These are phyloP conservation scores for Zostera marina DNA, from an alignment of 116 monocot genomes.

Conservation along the genomic window DNA sequence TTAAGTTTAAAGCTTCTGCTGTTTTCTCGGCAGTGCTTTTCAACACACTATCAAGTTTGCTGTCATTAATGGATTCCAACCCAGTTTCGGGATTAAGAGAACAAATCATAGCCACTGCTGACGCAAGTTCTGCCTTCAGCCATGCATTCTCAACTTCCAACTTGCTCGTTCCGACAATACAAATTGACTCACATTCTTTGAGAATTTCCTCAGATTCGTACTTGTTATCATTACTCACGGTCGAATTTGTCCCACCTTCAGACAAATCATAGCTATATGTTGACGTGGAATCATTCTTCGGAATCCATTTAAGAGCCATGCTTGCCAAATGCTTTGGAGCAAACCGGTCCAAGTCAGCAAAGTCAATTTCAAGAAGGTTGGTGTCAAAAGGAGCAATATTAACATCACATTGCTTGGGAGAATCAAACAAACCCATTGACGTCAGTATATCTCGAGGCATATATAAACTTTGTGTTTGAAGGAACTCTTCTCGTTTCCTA, in stretches of 20 bases:
- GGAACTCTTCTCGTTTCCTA: slow-evolving; percentile 57
- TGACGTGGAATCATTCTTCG: slow-evolving; percentile 14
- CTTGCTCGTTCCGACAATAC: slow-evolving; percentile 85
- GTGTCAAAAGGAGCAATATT: slow-evolving; percentile 76
- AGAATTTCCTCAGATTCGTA: slow-evolving; percentile 25
- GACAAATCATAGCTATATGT: slow-evolving; percentile 18
- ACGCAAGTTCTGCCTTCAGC: slow-evolving; percentile 86
- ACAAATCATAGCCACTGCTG: slow-evolving; percentile 69
- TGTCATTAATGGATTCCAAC: slow-evolving; percentile 41
- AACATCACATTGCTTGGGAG: slow-evolving; percentile 81
- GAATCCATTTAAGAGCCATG: slow-evolving; percentile 12
- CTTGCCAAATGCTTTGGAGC: slow-evolving; percentile 46
- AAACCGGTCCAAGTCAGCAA: slow-evolving; percentile 63
- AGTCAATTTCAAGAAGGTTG: slow-evolving; percentile 70
- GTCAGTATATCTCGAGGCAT: slow-evolving; percentile 60
- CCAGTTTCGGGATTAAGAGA: slow-evolving; percentile 52
- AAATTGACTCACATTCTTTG: slow-evolving; percentile 34
- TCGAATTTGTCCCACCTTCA: slow-evolving; percentile 27
- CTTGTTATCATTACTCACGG: slow-evolving; percentile 17
- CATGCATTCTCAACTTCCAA: slow-evolving; percentile 96
- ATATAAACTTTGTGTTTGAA: slow-evolving; percentile 52
- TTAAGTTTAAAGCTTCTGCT: slow-evolving; percentile 56
- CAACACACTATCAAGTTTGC: slow-evolving; percentile 26
- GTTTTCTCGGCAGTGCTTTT: slow-evolving; percentile 61
- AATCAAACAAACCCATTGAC: slow-evolving; percentile 81